These are phyloP conservation scores for Mortierella sp. DNA, from an alignment of 371 early-diverging fungal species.

Conservation along the genomic window DNA sequence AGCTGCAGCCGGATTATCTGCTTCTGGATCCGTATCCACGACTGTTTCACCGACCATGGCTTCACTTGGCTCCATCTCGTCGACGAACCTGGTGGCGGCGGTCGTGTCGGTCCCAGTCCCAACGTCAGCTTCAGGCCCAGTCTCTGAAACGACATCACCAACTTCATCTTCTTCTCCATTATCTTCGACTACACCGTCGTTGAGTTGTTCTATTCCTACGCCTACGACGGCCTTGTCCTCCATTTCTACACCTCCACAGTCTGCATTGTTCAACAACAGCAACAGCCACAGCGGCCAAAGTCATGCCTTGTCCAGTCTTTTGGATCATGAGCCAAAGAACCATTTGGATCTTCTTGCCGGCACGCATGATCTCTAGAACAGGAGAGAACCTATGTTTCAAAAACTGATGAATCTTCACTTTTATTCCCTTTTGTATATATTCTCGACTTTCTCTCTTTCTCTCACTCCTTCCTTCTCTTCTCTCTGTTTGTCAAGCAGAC, in stretches of 20 bases:
- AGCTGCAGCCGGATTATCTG: background rate
- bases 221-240: constrained; percentile 21
- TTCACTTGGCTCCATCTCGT: background rate
- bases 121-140: background rate
- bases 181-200: constrained; percentile 30
- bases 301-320: constrained; percentile 16
- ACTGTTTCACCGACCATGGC: no score
- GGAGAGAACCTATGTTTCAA: no score
- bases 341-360: constrained; percentile 18
- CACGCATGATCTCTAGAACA: constrained; percentile 19
- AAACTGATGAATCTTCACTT: no score
- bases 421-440: background rate
- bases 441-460: background rate
- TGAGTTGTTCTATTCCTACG: constrained; percentile 32
- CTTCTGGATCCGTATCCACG: background rate
- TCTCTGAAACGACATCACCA: constrained; percentile 2
- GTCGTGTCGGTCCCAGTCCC: background rate
- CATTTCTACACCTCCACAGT: constrained; percentile 5
- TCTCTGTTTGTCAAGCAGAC: background rate
- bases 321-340: constrained; percentile 36
- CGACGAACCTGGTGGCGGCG: background rate
- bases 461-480: background rate
- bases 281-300: constrained; percentile 1
- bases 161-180: constrained; percentile 16
- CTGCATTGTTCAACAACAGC: constrained; percentile 3